Percentiles rank a stretch among this genome's conserved stretches.
Conservation (phyloP, 148 eudicot species). For the Silene uniflora region DNA sequence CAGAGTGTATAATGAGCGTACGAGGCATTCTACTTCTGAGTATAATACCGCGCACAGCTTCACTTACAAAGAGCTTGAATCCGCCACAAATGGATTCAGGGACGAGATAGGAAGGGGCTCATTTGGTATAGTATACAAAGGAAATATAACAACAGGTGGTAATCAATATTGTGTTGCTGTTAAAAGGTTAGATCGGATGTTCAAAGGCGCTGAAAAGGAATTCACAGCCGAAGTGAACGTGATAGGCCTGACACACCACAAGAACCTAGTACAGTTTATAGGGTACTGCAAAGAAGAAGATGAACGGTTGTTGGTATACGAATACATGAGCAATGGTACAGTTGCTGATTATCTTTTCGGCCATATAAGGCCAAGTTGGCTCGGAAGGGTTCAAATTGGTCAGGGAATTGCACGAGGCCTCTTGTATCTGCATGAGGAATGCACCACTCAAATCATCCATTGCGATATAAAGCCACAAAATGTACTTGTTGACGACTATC, state of each 20-base stretch:
- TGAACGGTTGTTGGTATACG: constrained; percentile 35
- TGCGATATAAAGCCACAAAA: constrained; percentile 75
- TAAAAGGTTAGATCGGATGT: constrained; percentile 13
- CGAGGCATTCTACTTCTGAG: too few relatives aligned
- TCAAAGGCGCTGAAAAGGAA: constrained; percentile 45
- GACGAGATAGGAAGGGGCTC: too few relatives aligned
- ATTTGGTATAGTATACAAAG: too few relatives aligned
- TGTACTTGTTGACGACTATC: constrained; percentile 46
- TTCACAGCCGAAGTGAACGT: constrained; percentile 38
- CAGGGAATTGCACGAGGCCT: constrained; percentile 41
- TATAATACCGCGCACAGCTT: too few relatives aligned
- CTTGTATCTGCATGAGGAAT: constrained; percentile 51
- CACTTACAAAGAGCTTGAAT: too few relatives aligned
- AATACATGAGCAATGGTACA: constrained; percentile 45
- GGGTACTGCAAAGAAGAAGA: constrained; percentile 50
- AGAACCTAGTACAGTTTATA: constrained; percentile 38
- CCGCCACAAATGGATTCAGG: too few relatives aligned
- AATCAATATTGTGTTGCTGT: neutral
- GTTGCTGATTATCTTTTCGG: constrained; percentile 40
- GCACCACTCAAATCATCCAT: constrained; percentile 58
- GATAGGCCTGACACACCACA: constrained; percentile 43
- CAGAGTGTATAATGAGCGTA: too few relatives aligned
- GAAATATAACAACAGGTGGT: too few relatives aligned
- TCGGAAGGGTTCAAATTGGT: constrained; percentile 24
- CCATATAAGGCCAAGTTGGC: constrained; percentile 39